Base-by-base conservation (phyloP, 2,329 filamentous ascomycete genomes). In the Fusarium keratoplasticum region DNA sequence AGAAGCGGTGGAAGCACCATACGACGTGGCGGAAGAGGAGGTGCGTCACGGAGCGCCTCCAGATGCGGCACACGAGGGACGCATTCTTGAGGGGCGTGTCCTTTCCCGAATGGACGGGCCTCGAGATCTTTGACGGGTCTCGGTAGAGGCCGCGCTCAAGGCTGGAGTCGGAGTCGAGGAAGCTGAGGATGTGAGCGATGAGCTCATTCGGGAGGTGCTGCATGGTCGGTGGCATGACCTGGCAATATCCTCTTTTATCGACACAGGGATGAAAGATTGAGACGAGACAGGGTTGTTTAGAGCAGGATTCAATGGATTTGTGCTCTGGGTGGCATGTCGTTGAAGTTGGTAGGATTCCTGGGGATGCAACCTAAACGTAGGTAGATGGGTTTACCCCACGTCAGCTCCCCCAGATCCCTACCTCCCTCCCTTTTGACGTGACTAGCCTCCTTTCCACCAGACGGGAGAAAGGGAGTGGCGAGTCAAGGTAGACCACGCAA, bases 121-220 rank as follows among this genome's bases (percentile, higher is more conserved):
- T 42, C 71, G 67, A 80, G 80, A 76, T 76, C 67, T 83, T 29
- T 88, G 90, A 72, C 87, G 85, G 61, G 25, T 81, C 80, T 13
- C 89, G 83, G 64, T 87, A 84, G 25, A 91, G 80, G 18, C 83
- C 83, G 42, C 75, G 77, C 50, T 85, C 80, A 0, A 90, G 89
- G 14, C 87, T 87, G 11, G 88, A 84, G 3, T 84, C 78, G 0
- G 76, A 76, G 73, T 88, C 86, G 55, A 93, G 83, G 75, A 86
- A 87, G n/a, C 80, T 82, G 74, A 93, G 84, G 72, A 93, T 87
- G 4, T 88, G 84, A 61, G 87, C 80, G 25, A 92, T 81, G 54
- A 93, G 82, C 82, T 94, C 92, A 71, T 88, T 89, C 3, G 91
- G 92, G 22, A 93, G 85, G 29, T 76, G 63, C 29, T 82, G 70